Evolutionary conservation across 1,284 basidiomycete species (phyloP).

Genomic region (Rhodotorula sp.): DNA sequence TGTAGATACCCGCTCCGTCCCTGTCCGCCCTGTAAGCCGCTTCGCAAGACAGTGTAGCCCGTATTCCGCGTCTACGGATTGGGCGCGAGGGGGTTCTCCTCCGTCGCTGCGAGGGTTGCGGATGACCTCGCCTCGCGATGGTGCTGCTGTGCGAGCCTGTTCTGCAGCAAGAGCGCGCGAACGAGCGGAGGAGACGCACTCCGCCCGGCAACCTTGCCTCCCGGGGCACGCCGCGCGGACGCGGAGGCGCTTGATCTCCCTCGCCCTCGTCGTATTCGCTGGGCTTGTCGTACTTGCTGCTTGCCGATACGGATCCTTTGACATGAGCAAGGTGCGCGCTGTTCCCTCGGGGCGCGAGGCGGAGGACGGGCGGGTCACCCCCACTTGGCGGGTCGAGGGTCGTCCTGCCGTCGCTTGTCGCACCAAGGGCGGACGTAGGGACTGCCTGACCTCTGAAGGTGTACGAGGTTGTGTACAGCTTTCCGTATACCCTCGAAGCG

Average conservation of each 20-base stretch:
- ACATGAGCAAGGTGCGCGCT: conserved; percentile 9
- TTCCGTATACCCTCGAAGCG: no score
- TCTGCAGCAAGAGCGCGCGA: no score
- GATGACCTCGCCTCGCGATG: no score
- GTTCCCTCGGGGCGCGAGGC: background rate
- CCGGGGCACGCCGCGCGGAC: background rate
- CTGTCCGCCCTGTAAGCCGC: background rate
- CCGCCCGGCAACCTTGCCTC: background rate
- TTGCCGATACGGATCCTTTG: background rate
- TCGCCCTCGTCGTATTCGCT: background rate
- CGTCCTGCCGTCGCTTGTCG: background rate
- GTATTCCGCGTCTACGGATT: background rate
- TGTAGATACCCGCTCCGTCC: background rate
- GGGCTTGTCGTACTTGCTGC: background rate
- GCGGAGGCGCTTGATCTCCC: background rate
- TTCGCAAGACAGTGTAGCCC: background rate
- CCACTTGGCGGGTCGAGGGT: background rate
- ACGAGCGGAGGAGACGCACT: no score
- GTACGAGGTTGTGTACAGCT: no score
- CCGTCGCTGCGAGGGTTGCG: no score
- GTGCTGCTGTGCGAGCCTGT: no score
- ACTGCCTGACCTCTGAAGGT: no score
- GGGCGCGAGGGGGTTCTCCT: background rate
- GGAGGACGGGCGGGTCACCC: background rate
- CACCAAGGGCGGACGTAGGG: background rate